Conservation (phyloP, 106 monocot species). For the Allium cepa region DNA sequence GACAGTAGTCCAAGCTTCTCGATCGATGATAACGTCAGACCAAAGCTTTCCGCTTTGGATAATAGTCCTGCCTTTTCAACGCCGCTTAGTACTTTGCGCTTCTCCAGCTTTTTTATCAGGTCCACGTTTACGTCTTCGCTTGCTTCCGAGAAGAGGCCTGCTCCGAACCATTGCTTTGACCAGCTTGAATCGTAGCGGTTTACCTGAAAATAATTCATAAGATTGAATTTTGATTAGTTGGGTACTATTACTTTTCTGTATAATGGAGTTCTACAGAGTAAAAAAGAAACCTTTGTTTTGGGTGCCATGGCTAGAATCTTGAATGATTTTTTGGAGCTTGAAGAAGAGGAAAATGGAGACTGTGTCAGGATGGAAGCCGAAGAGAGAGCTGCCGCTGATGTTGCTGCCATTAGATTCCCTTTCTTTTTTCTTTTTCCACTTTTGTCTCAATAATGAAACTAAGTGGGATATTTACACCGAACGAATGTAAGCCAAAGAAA, state of each 20-base stretch:
- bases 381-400: constrained; percentile 13
- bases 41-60: constrained; percentile 73
- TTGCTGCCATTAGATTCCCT: neutral
- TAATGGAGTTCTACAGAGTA: neutral
- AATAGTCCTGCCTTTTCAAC: constrained; percentile 83
- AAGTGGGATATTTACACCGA: no score
- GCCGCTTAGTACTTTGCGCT: constrained; percentile 67
- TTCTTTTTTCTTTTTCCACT: no score
- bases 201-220: constrained; percentile 23
- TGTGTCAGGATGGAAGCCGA: neutral
- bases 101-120: constrained; percentile 83
- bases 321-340: constrained; percentile 9
- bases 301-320: constrained; percentile 66
- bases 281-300: constrained; percentile 48
- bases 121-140: constrained; percentile 67
- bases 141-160: constrained; percentile 71
- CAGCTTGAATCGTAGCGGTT: constrained; percentile 72
- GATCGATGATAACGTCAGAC: constrained; percentile 67
- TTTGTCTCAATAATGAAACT: no score
- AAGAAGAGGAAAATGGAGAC: constrained; percentile 1
- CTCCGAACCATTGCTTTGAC: constrained; percentile 91
- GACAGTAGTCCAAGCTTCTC: constrained; percentile 75
- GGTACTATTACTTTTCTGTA: neutral
- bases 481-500: no score
- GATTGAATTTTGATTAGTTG: neutral